phyloP scores from a whole-genome alignment of 106 monocot genomes.

The Alisma plantagoaquatica region DNA sequence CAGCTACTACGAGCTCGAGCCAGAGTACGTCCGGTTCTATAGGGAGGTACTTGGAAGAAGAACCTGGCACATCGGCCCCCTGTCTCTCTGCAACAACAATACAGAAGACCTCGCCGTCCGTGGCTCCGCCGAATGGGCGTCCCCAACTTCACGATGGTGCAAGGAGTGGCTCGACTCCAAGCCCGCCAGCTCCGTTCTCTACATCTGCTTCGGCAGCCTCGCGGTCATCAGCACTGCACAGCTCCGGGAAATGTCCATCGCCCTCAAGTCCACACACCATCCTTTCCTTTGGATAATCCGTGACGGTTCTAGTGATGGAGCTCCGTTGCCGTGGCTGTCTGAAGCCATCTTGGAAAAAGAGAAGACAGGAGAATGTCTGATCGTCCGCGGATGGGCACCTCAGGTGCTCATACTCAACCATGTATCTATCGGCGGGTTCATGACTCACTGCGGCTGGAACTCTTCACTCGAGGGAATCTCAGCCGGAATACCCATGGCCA shows the following conservation, averaged over 20 bases:
- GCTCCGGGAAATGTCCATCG: not conserved
- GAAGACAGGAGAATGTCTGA: slow-evolving; percentile 3
- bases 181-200: not conserved
- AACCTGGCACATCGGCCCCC: slow-evolving; percentile 20
- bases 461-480: slow-evolving; percentile 8
- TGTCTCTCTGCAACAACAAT: not conserved
- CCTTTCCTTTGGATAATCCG: slow-evolving; percentile 1
- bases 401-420: slow-evolving; percentile 8
- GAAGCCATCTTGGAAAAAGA: not conserved
- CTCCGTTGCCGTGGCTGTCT: too few species aligned
- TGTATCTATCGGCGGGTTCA: slow-evolving; percentile 5
- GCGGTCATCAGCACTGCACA: not conserved
- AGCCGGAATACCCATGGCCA: not conserved
- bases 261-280: not conserved
- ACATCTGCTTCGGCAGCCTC: slow-evolving; percentile 11
- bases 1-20: slow-evolving; percentile 21
- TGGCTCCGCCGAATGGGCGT: not conserved
- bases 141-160: too few species aligned
- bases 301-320: not conserved
- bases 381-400: slow-evolving; percentile 9
- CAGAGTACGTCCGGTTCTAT: slow-evolving; percentile 3
- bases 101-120: not conserved
- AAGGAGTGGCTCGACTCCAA: slow-evolving; percentile 30
- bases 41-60: not conserved
- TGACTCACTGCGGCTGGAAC: slow-evolving; percentile 18